A percentile compares a stretch with the other conserved stretches of the same genome.
Evolutionary conservation across 257 asterid genomes (phyloP).

Genomic region (Parsonsia alboflavescens): DNA sequence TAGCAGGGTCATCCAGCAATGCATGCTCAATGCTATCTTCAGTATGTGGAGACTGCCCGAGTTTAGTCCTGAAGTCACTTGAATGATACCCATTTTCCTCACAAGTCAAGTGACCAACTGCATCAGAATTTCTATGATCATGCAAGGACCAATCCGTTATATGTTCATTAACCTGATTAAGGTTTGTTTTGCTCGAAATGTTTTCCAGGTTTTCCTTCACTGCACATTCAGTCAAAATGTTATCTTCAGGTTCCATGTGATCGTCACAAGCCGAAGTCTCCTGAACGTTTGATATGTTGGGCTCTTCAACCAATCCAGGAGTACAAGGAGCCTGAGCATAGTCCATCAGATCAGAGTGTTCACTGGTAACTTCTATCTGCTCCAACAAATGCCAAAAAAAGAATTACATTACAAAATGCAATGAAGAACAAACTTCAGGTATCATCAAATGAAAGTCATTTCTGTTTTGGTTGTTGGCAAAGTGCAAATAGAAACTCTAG

Average conservation of each 20-base stretch:
- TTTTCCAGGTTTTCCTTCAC: slow-evolving; percentile 31
- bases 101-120: slow-evolving; percentile 22
- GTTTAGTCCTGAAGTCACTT: slow-evolving; percentile 31
- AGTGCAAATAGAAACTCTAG: neutral
- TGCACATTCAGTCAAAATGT: slow-evolving; percentile 34
- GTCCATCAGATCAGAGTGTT: slow-evolving; percentile 53
- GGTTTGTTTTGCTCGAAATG: slow-evolving; percentile 23
- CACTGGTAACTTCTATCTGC: slow-evolving; percentile 54
- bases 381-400: neutral
- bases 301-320: slow-evolving; percentile 82
- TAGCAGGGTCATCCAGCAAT: slow-evolving; percentile 26
- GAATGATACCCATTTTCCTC: slow-evolving; percentile 40
- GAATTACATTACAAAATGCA: neutral
- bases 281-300: slow-evolving; percentile 65
- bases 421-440: neutral
- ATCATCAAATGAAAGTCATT: slow-evolving; percentile 4
- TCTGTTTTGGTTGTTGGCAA: neutral
- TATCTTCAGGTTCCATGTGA: slow-evolving; percentile 65
- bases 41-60: slow-evolving; percentile 24
- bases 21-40: slow-evolving; percentile 25
- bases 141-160: slow-evolving; percentile 31
- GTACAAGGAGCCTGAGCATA: slow-evolving; percentile 90
- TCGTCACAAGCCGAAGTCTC: slow-evolving; percentile 87
- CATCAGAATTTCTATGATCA: slow-evolving; percentile 33
- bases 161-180: slow-evolving; percentile 29